A percentile compares a stretch with the other conserved stretches of the same genome.
These are phyloP conservation scores for Mycena crocata DNA, from an alignment of 768 basidiomycete species.

Conservation along the genomic window DNA sequence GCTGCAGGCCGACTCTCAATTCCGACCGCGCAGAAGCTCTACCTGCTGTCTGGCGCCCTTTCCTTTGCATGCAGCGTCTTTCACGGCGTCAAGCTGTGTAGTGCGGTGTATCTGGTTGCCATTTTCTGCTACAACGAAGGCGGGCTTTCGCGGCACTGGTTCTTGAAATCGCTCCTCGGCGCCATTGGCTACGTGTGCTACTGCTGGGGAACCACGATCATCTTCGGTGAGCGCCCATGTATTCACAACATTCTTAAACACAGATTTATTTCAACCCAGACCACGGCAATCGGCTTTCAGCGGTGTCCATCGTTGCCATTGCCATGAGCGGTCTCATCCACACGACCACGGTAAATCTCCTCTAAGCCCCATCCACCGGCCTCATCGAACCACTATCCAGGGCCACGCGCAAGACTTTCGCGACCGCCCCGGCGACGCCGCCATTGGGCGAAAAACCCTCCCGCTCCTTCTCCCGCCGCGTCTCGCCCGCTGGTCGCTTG, in stretches of 20 bases:
- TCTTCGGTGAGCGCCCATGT: slow-evolving; percentile 27
- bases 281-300: slow-evolving; percentile 26
- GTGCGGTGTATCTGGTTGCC: slow-evolving; percentile 29
- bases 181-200: slow-evolving; percentile 37
- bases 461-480: slow-evolving; percentile 33
- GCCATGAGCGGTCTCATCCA: slow-evolving; percentile 45
- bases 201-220: slow-evolving; percentile 36
- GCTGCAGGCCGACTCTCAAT: slow-evolving; percentile 31
- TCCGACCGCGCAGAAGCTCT: slow-evolving; percentile 24
- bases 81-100: slow-evolving; percentile 20
- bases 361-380: background rate
- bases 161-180: slow-evolving; percentile 31
- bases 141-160: slow-evolving; percentile 26
- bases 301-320: slow-evolving; percentile 37
- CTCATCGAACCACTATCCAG: slow-evolving; percentile 4
- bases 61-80: slow-evolving; percentile 28
- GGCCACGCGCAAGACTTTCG: slow-evolving; percentile 38
- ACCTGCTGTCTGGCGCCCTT: slow-evolving; percentile 19
- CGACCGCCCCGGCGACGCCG: slow-evolving; percentile 37
- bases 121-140: slow-evolving; percentile 37
- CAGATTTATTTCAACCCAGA: slow-evolving; percentile 6
- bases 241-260: background rate
- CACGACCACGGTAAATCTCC: slow-evolving; percentile 45
- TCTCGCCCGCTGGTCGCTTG: slow-evolving; percentile 36
- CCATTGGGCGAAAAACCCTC: slow-evolving; percentile 38